phyloP scores from a whole-genome alignment of 2,329 filamentous ascomycete genomes.

The Tolypocladium inflatum region DNA sequence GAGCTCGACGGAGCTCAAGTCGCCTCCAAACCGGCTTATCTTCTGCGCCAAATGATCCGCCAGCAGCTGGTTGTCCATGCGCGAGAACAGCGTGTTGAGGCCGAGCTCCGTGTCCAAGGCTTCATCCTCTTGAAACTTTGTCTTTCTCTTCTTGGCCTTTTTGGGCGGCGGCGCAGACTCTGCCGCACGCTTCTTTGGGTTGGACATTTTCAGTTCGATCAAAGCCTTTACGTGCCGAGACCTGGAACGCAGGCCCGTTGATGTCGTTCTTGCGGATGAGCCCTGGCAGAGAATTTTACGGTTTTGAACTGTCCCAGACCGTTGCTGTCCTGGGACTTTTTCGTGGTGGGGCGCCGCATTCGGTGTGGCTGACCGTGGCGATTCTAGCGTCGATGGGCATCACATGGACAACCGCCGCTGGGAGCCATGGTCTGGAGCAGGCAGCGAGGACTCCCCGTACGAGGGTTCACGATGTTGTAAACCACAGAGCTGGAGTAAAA shows the following conservation, averaged over 20 bases:
- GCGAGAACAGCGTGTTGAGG: slow-evolving; percentile 69
- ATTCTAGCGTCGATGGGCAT: neutral
- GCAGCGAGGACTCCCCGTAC: neutral
- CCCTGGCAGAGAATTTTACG: neutral
- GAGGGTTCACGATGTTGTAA: neutral
- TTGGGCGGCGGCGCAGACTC: slow-evolving; percentile 32
- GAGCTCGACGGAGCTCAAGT: slow-evolving; percentile 75
- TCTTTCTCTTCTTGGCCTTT: slow-evolving; percentile 48
- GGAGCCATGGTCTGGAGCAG: neutral
- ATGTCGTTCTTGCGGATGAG: neutral
- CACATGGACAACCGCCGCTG: neutral
- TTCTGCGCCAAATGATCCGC: slow-evolving; percentile 80
- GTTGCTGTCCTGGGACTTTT: neutral
- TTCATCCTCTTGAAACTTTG: slow-evolving; percentile 41
- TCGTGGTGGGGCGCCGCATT: neutral
- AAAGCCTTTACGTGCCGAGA: neutral
- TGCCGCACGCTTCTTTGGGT: slow-evolving; percentile 46
- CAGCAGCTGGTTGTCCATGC: slow-evolving; percentile 74
- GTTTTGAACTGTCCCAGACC: neutral
- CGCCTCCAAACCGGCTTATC: slow-evolving; percentile 66
- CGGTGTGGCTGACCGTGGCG: neutral
- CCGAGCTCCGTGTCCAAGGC: slow-evolving; percentile 59
- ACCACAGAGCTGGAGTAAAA: neutral
- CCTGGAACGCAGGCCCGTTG: too few species aligned
- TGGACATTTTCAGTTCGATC: slow-evolving; percentile 21